phyloP scores from a whole-genome alignment of 2,329 filamentous ascomycete species.

The Aspergillus transmontanensis region DNA sequence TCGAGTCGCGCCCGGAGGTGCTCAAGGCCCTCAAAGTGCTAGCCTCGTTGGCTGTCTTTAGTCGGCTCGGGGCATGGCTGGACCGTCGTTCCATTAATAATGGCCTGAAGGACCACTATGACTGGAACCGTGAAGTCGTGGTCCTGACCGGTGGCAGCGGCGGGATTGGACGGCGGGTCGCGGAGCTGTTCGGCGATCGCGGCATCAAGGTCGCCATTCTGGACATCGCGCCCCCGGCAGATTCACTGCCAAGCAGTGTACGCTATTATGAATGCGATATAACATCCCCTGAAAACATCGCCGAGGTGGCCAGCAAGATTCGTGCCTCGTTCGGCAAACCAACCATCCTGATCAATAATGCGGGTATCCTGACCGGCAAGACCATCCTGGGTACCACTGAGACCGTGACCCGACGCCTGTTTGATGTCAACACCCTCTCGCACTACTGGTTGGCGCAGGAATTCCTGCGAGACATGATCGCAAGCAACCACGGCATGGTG shows the following conservation, averaged over 20 bases:
- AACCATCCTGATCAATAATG: neutral
- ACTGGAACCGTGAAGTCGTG: neutral
- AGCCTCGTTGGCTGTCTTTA: neutral
- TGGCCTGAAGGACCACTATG: neutral
- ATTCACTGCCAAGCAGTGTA: neutral
- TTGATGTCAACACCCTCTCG: neutral
- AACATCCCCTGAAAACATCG: neutral
- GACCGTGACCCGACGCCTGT: neutral
- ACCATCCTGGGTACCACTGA: neutral
- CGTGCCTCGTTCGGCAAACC: neutral
- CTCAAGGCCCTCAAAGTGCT: neutral
- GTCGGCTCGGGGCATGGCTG: neutral
- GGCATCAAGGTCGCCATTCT: neutral
- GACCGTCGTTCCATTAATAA: neutral
- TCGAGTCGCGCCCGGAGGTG: neutral
- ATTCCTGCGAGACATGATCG: neutral
- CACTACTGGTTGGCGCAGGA: neutral
- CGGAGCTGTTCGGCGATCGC: neutral
- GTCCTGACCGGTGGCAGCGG: neutral
- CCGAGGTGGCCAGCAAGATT: neutral
- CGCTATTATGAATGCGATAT: neutral
- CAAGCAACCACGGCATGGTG: neutral
- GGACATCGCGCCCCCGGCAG: neutral
- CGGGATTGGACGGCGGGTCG: neutral
- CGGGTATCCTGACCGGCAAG: neutral